Base-by-base conservation (phyloP, 805 yeast genomes). In the Candida insectorum region DNA sequence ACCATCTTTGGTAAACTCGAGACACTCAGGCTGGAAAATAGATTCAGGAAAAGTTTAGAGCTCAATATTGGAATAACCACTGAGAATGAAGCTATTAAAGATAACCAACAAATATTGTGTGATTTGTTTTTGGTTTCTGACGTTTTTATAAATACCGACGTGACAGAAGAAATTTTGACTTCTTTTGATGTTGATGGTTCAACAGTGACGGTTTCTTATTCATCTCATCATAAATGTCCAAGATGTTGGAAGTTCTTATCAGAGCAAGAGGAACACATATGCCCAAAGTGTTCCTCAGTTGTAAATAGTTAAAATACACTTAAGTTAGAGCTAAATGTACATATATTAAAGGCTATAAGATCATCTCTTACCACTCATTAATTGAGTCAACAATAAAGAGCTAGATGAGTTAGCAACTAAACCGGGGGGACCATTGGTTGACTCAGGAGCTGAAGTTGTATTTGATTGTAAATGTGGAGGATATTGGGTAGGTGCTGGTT, bases 231-330 rank as follows among this genome's bases (percentile, higher is more conserved):
- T 33, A 88, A 88, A 49, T 93, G 98, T 54, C 95, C 96, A 5
- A 73, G 98, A 53, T 93, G 98, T 60, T 93, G 98, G 98, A 85
- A 85, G 49, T 79, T 61, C 51, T 75, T 74, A 6, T 65, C 94
- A 0, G 56, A 49, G 0, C 46, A 41, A 0, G 77, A 70, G 22
- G 76, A 76, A 8, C 56, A 54, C 1, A 60, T 88, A 18, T 91
- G 98, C 56, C 26, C 34, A 1, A 73, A 93, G 45, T 91, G 97
- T 60, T 56, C 59, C 9, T 42, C 46, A 1, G 79, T 71, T 6
- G n/a, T n/a, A n/a, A n/a, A n/a, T n/a, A n/a, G n/a, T n/a, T n/a
- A n/a, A n/a, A n/a, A n/a, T n/a, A n/a, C n/a, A n/a, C n/a, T n/a
- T n/a, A n/a, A n/a, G n/a, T n/a, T n/a, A n/a, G n/a, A n/a, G n/a